A percentile compares a stretch with the other conserved stretches of the same genome.
Conservation (phyloP, 1,284 basidiomycete species). For the Trametes versicolor region DNA sequence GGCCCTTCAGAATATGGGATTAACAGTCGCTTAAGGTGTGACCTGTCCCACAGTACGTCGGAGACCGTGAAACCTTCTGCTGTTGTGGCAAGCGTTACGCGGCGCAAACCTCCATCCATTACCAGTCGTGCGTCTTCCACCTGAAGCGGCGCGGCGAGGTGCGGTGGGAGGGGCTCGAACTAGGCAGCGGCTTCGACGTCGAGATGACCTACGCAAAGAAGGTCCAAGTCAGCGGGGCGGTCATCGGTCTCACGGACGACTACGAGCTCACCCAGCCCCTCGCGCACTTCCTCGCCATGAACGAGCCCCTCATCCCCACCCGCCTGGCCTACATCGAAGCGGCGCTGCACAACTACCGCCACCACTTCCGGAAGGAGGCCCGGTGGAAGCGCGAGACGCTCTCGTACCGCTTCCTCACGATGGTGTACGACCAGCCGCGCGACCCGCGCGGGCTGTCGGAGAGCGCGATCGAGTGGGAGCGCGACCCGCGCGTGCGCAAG, state of each 20-base stretch:
- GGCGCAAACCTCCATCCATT: slow-evolving; percentile 59
- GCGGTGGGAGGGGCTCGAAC: slow-evolving; percentile 64
- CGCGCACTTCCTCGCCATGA: slow-evolving; percentile 73
- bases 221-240: slow-evolving; percentile 59
- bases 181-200: slow-evolving; percentile 79
- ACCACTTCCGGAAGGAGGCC: slow-evolving; percentile 60
- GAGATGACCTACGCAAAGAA: slow-evolving; percentile 66
- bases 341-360: slow-evolving; percentile 64
- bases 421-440: slow-evolving; percentile 67
- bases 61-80: slow-evolving; percentile 52
- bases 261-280: slow-evolving; percentile 71
- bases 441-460: slow-evolving; percentile 55
- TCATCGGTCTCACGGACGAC: slow-evolving; percentile 75
- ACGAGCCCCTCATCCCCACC: slow-evolving; percentile 61
- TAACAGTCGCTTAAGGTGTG: too few species aligned
- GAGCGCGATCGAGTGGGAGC: slow-evolving; percentile 59
- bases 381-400: slow-evolving; percentile 65
- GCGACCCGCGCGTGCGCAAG: slow-evolving; percentile 63
- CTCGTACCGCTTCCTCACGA: slow-evolving; percentile 73
- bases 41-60: slow-evolving; percentile 52
- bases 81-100: slow-evolving; percentile 56
- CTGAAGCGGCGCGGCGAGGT: slow-evolving; percentile 69
- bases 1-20: slow-evolving; percentile 26
- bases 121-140: slow-evolving; percentile 59
- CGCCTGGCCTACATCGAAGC: slow-evolving; percentile 58